These are phyloP conservation scores for Trametes meyenii DNA, from an alignment of 768 basidiomycete genomes.

Conservation along the genomic window DNA sequence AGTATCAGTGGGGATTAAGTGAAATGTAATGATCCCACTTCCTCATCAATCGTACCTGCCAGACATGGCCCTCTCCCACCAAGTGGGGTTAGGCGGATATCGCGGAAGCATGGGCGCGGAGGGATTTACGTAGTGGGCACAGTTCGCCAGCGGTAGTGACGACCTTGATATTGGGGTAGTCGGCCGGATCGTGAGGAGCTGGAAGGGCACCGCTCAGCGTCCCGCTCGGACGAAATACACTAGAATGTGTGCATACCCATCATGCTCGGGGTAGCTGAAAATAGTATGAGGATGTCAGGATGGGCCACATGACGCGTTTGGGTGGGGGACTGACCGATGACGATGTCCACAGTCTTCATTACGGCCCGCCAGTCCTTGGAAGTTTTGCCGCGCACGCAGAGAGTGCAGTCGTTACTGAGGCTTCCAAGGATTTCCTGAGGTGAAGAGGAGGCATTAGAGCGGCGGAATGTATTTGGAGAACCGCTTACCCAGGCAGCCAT, in stretches of 20 bases:
- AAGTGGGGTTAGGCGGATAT: neutral
- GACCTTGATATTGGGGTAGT: constrained; percentile 56
- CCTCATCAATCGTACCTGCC: too few relatives aligned
- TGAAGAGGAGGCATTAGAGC: neutral
- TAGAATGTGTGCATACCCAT: constrained; percentile 33
- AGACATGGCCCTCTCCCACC: too few relatives aligned
- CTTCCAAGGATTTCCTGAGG: constrained; percentile 51
- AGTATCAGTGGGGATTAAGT: too few relatives aligned
- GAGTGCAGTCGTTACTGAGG: constrained; percentile 53
- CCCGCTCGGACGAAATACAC: neutral
- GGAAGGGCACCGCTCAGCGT: constrained; percentile 6
- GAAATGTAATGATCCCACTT: too few relatives aligned
- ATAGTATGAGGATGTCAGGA: constrained; percentile 7
- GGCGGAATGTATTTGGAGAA: neutral
- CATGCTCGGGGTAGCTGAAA: constrained; percentile 51
- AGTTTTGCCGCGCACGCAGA: constrained; percentile 55
- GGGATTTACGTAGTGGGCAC: constrained; percentile 49
- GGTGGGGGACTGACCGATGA: constrained; percentile 37
- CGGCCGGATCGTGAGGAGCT: constrained; percentile 48
- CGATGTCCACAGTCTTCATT: constrained; percentile 53
- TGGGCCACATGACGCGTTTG: neutral
- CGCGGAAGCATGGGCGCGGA: neutral
- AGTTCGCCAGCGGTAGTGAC: constrained; percentile 62
- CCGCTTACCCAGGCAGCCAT: constrained; percentile 61
- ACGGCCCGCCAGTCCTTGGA: constrained; percentile 52